Percentiles rank a stretch among this genome's conserved stretches.
phyloP scores from a whole-genome alignment of 2,329 filamentous ascomycete genomes.

The Huntiella moniliformis region DNA sequence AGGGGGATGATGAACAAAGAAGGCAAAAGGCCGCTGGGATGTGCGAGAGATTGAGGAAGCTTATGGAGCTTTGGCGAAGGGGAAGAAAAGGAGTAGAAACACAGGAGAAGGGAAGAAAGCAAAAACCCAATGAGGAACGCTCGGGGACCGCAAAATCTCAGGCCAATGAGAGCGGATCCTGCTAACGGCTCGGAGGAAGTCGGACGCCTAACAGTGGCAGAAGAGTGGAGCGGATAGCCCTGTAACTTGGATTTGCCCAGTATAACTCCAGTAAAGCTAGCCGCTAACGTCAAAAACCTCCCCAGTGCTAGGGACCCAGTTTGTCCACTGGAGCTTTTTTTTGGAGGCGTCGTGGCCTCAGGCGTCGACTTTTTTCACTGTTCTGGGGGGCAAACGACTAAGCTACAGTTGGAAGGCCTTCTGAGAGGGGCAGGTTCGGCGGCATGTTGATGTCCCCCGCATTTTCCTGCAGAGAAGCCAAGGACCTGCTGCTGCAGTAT shows the following conservation, averaged over 20 bases:
- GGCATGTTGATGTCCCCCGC: conserved; percentile 11
- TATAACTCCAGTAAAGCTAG: not conserved
- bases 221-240: conserved; percentile 11
- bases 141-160: conserved; percentile 13
- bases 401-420: too few relatives aligned
- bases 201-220: conserved; percentile 12
- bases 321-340: not conserved
- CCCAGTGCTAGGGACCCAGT: not conserved
- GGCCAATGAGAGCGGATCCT: conserved; percentile 12
- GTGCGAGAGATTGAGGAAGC: conserved; percentile 13
- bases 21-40: conserved; percentile 13
- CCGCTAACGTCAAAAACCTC: too few relatives aligned
- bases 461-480: conserved; percentile 7
- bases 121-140: conserved; percentile 13
- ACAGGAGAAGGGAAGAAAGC: conserved; percentile 11
- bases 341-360: conserved; percentile 11
- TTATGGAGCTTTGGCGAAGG: conserved; percentile 13
- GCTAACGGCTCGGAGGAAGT: conserved; percentile 12
- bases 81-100: conserved; percentile 13
- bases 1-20: conserved; percentile 12
- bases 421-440: conserved; percentile 1
- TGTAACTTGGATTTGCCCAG: not conserved
- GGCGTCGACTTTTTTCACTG: conserved; percentile 7
- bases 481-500: not conserved
- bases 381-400: not conserved